Percentiles rank a stretch among this genome's conserved stretches.
These are phyloP conservation scores for Plantago ovata DNA, from an alignment of 257 asterid genomes.

Conservation along the genomic window DNA sequence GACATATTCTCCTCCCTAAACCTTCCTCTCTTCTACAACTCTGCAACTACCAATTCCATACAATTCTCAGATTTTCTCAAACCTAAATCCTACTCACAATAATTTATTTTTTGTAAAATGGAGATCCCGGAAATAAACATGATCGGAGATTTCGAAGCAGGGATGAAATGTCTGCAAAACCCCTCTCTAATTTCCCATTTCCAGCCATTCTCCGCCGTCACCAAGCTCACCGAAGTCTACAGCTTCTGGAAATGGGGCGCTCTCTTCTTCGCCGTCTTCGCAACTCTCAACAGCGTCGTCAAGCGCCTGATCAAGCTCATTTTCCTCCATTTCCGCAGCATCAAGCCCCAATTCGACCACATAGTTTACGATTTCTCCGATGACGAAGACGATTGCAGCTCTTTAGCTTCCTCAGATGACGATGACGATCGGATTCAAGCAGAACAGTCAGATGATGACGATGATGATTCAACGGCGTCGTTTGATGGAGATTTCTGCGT, in stretches of 20 bases:
- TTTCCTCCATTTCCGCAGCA: slow-evolving; percentile 39
- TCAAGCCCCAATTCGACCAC: slow-evolving; percentile 45
- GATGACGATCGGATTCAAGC: slow-evolving; percentile 37
- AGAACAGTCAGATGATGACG: slow-evolving; percentile 20
- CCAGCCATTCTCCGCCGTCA: slow-evolving; percentile 30
- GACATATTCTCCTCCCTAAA: slow-evolving; percentile 11
- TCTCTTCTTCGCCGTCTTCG: slow-evolving; percentile 55
- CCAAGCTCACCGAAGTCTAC: slow-evolving; percentile 26
- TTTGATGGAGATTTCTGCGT: slow-evolving; percentile 44
- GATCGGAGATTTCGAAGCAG: slow-evolving; percentile 66
- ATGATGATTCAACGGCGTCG: slow-evolving; percentile 28
- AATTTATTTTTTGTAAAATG: slow-evolving; percentile 28
- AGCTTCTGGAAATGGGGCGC: slow-evolving; percentile 93
- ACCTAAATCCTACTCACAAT: too few species aligned
- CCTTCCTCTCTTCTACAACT: neutral
- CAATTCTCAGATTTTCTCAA: too few species aligned
- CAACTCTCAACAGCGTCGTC: slow-evolving; percentile 59
- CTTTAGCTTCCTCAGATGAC: slow-evolving; percentile 38
- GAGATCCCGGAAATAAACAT: slow-evolving; percentile 65
- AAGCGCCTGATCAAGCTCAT: slow-evolving; percentile 41
- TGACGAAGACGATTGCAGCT: slow-evolving; percentile 26
- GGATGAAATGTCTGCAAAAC: slow-evolving; percentile 60
- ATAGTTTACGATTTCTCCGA: slow-evolving; percentile 42
- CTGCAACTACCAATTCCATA: too few species aligned
- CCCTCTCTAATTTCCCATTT: slow-evolving; percentile 52